These are phyloP conservation scores for Funneliformis geosporum DNA, from an alignment of 192 early-diverging fungal genomes.

Conservation along the genomic window DNA sequence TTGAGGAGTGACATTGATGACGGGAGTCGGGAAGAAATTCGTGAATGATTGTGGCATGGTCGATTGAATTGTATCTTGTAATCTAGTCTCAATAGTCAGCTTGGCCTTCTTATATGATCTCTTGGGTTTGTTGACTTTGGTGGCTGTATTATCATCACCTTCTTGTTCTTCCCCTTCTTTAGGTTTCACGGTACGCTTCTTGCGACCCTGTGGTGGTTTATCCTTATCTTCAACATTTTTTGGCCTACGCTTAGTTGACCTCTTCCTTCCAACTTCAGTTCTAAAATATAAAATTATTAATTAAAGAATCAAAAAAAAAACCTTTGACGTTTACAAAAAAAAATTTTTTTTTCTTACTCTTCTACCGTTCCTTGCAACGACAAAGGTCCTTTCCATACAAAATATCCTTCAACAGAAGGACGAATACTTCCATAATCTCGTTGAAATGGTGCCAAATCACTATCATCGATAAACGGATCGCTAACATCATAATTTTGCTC, in stretches of 20 bases:
- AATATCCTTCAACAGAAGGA: slow-evolving; percentile 50
- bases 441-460: slow-evolving; percentile 50
- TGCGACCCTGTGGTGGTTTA: neutral
- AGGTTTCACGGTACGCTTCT: neutral
- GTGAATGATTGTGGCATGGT: neutral
- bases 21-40: neutral
- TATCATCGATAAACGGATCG: slow-evolving; percentile 65
- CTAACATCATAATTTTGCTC: slow-evolving; percentile 51
- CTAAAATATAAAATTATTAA: neutral
- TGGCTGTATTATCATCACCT: slow-evolving; percentile 16
- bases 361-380: slow-evolving; percentile 38
- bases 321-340: too few relatives aligned
- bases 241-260: neutral
- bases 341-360: slow-evolving; percentile 22
- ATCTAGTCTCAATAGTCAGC: neutral
- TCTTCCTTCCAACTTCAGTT: neutral
- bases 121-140: slow-evolving; percentile 20
- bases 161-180: slow-evolving; percentile 33
- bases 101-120: neutral
- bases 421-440: slow-evolving; percentile 40
- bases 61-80: neutral
- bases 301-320: neutral
- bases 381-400: slow-evolving; percentile 52
- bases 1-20: neutral
- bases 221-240: slow-evolving; percentile 3